Base-by-base conservation (phyloP, 2,329 filamentous ascomycete genomes). In the Davidsoniella neocaledoniae region DNA sequence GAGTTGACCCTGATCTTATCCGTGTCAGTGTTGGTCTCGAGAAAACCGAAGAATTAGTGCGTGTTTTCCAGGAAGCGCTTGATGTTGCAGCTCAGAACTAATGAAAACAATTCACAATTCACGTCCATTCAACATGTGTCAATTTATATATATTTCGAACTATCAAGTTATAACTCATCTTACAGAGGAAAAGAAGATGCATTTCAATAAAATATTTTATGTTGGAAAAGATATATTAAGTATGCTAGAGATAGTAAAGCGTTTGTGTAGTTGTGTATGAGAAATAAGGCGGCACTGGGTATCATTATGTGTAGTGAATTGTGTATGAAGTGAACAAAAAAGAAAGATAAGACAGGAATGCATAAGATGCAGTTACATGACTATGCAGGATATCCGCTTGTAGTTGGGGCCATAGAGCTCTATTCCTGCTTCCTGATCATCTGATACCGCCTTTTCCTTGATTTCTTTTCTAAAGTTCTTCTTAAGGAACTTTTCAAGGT, bases 11-110 rank as follows among this genome's bases (percentile, higher is more conserved):
- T 1, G 76, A 86, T 61, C 65, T 98, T 50, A 73, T 96, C 44
- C 75, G 91, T 40, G 77, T 96, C 56, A 95, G 88, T 59, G 83
- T 96, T 48, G 91, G 91, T 0, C 64, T 98, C 47, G 91, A 98
- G 62, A 84, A 91, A 54, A 74, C 78, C 1, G 67, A 71, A 21
- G 74, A 79, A 52, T 64, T 96, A 57, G 71, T 74, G 29, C 64
- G 63, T 12, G 74, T 73, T 16, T 84, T 96, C 58, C 64, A 71
- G 52, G 68, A 62, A 46, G 90, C 90, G n/a, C 67, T 96, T 53
- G 68, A 74, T 50, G 81, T 76, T 4, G 48, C 42, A 25, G 44
- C 33, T 4, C 16, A 48, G 41, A 23, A 19, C 2, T 48, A 26
- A 36, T 5, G 21, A 23, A 23, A 23, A 23, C 21, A 23, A 23